Base-by-base conservation (phyloP, 768 basidiomycete genomes). In the Trametes cingulata region DNA sequence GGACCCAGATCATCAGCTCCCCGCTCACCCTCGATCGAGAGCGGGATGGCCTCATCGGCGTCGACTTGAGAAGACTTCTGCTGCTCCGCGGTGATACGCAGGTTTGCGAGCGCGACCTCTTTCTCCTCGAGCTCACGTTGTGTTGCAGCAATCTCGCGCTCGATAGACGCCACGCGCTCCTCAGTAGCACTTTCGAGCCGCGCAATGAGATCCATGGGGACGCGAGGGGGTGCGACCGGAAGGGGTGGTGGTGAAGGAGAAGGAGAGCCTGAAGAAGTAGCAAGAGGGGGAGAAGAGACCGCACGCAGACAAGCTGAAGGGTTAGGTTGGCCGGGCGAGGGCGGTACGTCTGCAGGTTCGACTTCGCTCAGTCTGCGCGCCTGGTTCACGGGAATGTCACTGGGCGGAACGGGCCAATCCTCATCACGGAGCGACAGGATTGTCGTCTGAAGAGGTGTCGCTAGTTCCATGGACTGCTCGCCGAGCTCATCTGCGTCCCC, bases 401-500 rank as follows among this genome's bases (percentile, higher is more conserved):
- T 33, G 13, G 37, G 19, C 22, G 52, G 52, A 29, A 33, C 20
- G 17, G 47, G 42, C 50, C 58, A 53, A 36, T 56, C 52, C 7
- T 65, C 61, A 5, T 55, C 58, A 4, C 58, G 55, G 24, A 67
- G 42, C 7, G 66, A 67, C 29, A 61, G 35, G 17, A 67, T 63
- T 2, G 66, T 65, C 7, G 52, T 59, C 15, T 58, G 66, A 7
- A 67, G 41, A 2, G 66, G 66, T 1, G 66, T 67, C 15, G 66
- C 61, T 13, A 67, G 58, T 48, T 67, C 66, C 66, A 67, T 67
- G 3, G 66, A 62, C 40, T 54, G 54, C 47, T 67, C 66, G 19
- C 39, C 47, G 20, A 50, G 22, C 36, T 58, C 61, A 13, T 54
- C 59, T 15, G 13, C 56, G 15, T 55, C 47, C 5, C 52, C 62